Base-by-base conservation (phyloP, 177 flowering plant species). In the Telopea speciosissima region DNA sequence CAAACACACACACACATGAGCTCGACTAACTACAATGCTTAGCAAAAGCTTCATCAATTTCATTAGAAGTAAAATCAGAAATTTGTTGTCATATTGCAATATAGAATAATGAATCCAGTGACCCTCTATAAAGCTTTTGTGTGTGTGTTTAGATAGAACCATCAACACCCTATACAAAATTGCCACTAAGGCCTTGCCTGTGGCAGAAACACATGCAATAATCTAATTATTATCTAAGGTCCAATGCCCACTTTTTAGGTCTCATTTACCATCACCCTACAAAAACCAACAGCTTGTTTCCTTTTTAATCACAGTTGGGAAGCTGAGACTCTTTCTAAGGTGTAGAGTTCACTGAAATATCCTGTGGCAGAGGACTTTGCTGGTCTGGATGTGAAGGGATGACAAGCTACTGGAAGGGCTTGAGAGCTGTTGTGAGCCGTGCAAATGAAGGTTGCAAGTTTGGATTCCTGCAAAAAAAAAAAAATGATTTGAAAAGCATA, bases 391-490 rank as follows among this genome's bases (percentile, higher is more conserved):
- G n/a, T n/a, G n/a, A n/a, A n/a, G n/a, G n/a, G n/a, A n/a, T n/a
- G n/a, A n/a, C n/a, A n/a, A n/a, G n/a, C n/a, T n/a, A n/a, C n/a
- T n/a, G n/a, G n/a, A n/a, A n/a, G n/a, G n/a, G n/a, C n/a, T n/a
- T n/a, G n/a, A n/a, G n/a, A n/a, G n/a, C n/a, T n/a, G n/a, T n/a
- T n/a, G n/a, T n/a, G n/a, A n/a, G n/a, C n/a, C n/a, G n/a, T n/a
- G n/a, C n/a, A n/a, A n/a, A n/a, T n/a, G n/a, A n/a, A n/a, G n/a
- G n/a, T n/a, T n/a, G n/a, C n/a, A n/a, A 70, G 75, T 85, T 91
- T 68, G 96, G 97, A 21, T 96, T 98, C 3, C 99, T 96, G 90
- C 23, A n/a, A n/a, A n/a, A n/a, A n/a, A 66, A 68, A 75, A 54
- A 33, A 31, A 62, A 68, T 36, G 10, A 31, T 2, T 58, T 58